Evolutionary conservation across 192 early-diverging fungal genomes (phyloP).

Genomic region (Rhizophagus clarus): DNA sequence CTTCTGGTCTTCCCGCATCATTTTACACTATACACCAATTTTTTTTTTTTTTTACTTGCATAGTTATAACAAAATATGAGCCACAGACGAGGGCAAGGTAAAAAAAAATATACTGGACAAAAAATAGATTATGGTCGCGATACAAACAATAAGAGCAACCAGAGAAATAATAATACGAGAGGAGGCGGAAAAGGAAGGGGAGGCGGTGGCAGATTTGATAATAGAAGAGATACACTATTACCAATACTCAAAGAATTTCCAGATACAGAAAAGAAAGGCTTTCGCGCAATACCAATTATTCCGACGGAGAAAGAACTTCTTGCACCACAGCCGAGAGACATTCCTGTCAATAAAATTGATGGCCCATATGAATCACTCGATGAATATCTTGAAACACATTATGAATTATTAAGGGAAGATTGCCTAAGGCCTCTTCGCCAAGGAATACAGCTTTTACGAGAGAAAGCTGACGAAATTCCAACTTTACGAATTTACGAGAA

Average conservation of each 20-base stretch:
- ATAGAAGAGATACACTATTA: neutral
- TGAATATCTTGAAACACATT: conserved; percentile 56
- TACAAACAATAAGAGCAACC: too few species aligned
- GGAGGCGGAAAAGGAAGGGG: neutral
- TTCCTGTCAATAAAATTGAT: conserved; percentile 49
- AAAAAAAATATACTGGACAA: too few species aligned
- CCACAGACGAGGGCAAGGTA: too few species aligned
- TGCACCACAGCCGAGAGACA: neutral
- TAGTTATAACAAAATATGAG: too few species aligned
- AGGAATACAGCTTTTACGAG: conserved; percentile 42
- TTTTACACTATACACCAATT: too few species aligned
- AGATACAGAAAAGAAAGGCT: conserved; percentile 17
- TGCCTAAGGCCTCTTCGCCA: conserved; percentile 51
- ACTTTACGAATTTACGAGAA: neutral
- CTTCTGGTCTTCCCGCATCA: too few species aligned
- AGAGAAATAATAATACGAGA: too few species aligned
- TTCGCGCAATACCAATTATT: conserved; percentile 18
- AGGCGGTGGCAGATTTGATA: too few species aligned
- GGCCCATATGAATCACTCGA: conserved; percentile 48
- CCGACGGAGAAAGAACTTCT: conserved; percentile 18
- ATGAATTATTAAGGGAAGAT: conserved; percentile 54
- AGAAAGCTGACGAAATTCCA: conserved; percentile 24
- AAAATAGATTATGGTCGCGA: too few species aligned
- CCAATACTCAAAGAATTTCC: neutral
- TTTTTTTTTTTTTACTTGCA: too few species aligned